These are phyloP conservation scores for Penicillium arizonense DNA, from an alignment of 495 filamentous ascomycete species.

Conservation along the genomic window DNA sequence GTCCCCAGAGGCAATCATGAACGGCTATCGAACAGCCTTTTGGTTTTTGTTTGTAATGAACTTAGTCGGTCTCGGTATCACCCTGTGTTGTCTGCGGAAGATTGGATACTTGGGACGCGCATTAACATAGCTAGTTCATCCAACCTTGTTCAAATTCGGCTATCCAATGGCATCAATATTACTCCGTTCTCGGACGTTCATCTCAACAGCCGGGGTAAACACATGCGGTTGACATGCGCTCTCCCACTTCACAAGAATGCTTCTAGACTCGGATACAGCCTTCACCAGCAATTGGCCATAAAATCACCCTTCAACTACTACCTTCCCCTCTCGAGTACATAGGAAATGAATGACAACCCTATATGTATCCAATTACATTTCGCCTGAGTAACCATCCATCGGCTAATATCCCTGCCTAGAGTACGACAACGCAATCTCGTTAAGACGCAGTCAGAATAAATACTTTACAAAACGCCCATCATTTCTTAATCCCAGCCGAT, in stretches of 20 bases:
- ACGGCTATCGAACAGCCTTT: conserved; percentile 52
- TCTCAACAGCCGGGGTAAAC: no score
- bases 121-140: conserved; percentile 14
- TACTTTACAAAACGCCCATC: background rate
- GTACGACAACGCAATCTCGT: background rate
- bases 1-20: conserved; percentile 35
- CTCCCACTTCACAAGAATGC: no score
- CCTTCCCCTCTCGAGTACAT: background rate
- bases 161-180: no score
- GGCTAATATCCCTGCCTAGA: background rate
- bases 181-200: no score
- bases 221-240: no score
- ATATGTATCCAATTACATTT: no score
- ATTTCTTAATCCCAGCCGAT: background rate
- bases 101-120: conserved; percentile 50
- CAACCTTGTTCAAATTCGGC: no score
- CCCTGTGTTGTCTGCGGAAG: conserved; percentile 21
- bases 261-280: no score
- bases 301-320: background rate
- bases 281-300: no score
- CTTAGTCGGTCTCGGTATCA: conserved; percentile 9
- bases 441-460: background rate
- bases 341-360: background rate
- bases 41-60: conserved; percentile 46
- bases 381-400: conserved; percentile 9